Evolutionary conservation across 2,329 filamentous ascomycete species (phyloP).

Genomic region (Phyllosticta capitalensis): DNA sequence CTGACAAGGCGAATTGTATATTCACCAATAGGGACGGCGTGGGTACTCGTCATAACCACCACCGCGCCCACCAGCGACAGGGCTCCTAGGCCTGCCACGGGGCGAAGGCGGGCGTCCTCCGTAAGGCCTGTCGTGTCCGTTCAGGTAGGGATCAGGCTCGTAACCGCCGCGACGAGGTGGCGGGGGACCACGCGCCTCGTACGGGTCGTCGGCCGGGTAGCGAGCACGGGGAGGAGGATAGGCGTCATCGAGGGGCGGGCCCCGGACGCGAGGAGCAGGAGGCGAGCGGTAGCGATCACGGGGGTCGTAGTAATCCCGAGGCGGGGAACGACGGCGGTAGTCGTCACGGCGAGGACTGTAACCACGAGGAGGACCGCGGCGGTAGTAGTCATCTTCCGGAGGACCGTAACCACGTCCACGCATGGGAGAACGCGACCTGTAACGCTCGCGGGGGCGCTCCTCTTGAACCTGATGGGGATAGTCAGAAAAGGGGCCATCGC

Average conservation of each 20-base stretch:
- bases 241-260: constrained; percentile 67
- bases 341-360: constrained; percentile 83
- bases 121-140: constrained; percentile 47
- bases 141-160: constrained; percentile 51
- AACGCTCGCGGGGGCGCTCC: constrained; percentile 62
- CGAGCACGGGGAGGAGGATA: constrained; percentile 50
- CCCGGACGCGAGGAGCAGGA: constrained; percentile 65
- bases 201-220: constrained; percentile 63
- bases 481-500: constrained; percentile 21
- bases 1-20: constrained; percentile 8
- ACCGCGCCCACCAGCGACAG: constrained; percentile 47
- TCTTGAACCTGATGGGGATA: constrained; percentile 36
- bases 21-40: constrained; percentile 40
- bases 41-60: constrained; percentile 45
- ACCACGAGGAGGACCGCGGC: constrained; percentile 68
- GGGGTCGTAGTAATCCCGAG: constrained; percentile 81
- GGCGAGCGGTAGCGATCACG: constrained; percentile 60
- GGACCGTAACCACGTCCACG: constrained; percentile 53
- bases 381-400: constrained; percentile 63
- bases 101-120: constrained; percentile 39
- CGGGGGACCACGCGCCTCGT: constrained; percentile 46
- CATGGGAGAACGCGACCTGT: constrained; percentile 65
- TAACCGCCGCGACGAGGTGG: constrained; percentile 41
- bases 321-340: constrained; percentile 70
- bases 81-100: constrained; percentile 34